Evolutionary conservation across 2,329 filamentous ascomycete species (phyloP).

Genomic region (Parastagonospora nodorum): DNA sequence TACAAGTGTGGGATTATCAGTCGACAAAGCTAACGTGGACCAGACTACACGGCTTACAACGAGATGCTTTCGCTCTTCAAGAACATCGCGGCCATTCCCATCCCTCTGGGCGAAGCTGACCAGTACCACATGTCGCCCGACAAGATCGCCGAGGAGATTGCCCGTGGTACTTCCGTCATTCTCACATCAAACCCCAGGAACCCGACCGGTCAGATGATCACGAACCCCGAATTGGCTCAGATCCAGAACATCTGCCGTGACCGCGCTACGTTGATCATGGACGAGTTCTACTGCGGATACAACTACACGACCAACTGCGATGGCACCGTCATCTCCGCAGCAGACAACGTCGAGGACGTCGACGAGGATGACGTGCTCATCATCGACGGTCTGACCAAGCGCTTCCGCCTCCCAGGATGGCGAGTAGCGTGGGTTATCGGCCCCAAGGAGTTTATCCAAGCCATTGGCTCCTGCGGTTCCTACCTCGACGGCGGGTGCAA

Average conservation of each 20-base stretch:
- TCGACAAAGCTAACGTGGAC: not conserved
- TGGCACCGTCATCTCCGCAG: slow-evolving; percentile 84
- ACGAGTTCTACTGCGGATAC: slow-evolving; percentile 91
- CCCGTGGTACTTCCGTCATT: slow-evolving; percentile 78
- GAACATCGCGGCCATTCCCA: slow-evolving; percentile 61
- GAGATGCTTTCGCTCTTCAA: slow-evolving; percentile 96
- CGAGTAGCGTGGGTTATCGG: slow-evolving; percentile 95
- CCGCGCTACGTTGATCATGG: slow-evolving; percentile 88
- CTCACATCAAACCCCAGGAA: slow-evolving; percentile 95
- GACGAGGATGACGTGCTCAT: slow-evolving; percentile 81
- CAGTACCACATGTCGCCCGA: slow-evolving; percentile 92
- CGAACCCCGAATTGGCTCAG: slow-evolving; percentile 81
- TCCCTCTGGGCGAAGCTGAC: slow-evolving; percentile 79
- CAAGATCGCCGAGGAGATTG: slow-evolving; percentile 90
- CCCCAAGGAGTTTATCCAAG: slow-evolving; percentile 94
- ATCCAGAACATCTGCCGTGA: slow-evolving; percentile 94
- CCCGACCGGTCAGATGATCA: slow-evolving; percentile 86
- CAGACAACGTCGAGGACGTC: slow-evolving; percentile 88
- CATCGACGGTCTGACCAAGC: slow-evolving; percentile 94
- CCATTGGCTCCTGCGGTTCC: slow-evolving; percentile 88
- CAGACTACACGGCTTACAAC: slow-evolving; percentile 91
- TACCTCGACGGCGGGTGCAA: slow-evolving; percentile 95
- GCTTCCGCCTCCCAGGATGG: slow-evolving; percentile 95
- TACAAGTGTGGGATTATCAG: not conserved
- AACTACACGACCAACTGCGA: slow-evolving; percentile 95